These are phyloP conservation scores for Mycena epipterygia DNA, from an alignment of 768 basidiomycete genomes.

Conservation along the genomic window DNA sequence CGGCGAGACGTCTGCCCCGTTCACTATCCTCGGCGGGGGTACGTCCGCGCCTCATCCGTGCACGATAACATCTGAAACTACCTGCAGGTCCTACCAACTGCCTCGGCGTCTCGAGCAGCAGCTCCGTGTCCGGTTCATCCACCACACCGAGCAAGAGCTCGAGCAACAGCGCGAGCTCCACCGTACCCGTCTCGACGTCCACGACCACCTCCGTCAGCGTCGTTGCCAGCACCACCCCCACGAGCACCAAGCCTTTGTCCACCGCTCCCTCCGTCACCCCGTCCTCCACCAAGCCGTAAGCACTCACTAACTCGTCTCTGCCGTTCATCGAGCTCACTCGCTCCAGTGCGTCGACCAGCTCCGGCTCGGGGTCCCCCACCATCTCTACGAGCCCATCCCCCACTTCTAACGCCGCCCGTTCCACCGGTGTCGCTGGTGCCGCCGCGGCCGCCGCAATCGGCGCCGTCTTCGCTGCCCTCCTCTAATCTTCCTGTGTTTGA, in stretches of 20 bases:
- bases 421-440: constrained; percentile 8
- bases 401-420: background rate
- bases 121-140: background rate
- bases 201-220: background rate
- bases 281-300: constrained; percentile 12
- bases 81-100: constrained; percentile 11
- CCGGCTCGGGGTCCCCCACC: background rate
- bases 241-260: background rate
- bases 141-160: no score
- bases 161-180: background rate
- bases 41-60: background rate
- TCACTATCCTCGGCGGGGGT: constrained; percentile 12
- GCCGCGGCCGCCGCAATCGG: constrained; percentile 11
- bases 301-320: background rate
- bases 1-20: constrained; percentile 5
- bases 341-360: background rate
- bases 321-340: background rate
- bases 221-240: background rate
- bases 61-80: background rate
- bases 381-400: background rate
- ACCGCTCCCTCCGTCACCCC: background rate
- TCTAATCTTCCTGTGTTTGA: background rate
- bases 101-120: background rate
- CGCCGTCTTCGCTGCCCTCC: constrained; percentile 16
- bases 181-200: background rate